These are phyloP conservation scores for Schrenkiella parvula DNA, from an alignment of 345 rosid species.

Conservation along the genomic window DNA sequence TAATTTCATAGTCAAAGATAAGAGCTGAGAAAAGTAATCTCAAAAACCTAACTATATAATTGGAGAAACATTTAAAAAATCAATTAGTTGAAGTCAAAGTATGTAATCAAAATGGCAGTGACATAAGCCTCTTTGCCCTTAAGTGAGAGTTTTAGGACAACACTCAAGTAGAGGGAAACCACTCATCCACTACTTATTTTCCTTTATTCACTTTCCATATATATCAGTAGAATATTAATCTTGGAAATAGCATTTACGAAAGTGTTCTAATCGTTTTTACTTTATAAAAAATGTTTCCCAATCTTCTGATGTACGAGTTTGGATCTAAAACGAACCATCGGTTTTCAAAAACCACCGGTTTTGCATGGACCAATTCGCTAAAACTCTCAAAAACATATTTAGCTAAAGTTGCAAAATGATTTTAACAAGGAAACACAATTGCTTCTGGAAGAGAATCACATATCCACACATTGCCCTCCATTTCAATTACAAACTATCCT, in stretches of 20 bases:
- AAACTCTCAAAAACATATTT: background rate
- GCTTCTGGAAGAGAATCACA: constrained; percentile 12
- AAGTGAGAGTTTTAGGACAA: constrained; percentile 15
- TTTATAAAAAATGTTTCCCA: no score
- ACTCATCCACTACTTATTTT: constrained; percentile 12
- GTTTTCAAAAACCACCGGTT: background rate
- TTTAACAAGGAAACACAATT: background rate
- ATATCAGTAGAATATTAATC: background rate
- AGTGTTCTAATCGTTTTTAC: no score
- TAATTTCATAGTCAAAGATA: background rate
- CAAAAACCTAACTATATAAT: background rate
- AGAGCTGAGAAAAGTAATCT: background rate
- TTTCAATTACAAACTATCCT: background rate
- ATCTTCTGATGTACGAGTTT: background rate
- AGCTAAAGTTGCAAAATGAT: background rate
- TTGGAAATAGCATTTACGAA: background rate
- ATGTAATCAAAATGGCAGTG: background rate
- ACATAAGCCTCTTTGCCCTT: background rate
- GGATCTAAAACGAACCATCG: background rate
- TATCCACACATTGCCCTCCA: background rate
- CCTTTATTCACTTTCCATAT: background rate
- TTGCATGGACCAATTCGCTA: background rate
- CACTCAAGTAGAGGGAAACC: constrained; percentile 15
- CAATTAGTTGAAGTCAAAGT: background rate
- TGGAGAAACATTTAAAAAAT: background rate